Evolutionary conservation across 176 grass and related monocot species (phyloP).

Genomic region (Carex parvula): DNA sequence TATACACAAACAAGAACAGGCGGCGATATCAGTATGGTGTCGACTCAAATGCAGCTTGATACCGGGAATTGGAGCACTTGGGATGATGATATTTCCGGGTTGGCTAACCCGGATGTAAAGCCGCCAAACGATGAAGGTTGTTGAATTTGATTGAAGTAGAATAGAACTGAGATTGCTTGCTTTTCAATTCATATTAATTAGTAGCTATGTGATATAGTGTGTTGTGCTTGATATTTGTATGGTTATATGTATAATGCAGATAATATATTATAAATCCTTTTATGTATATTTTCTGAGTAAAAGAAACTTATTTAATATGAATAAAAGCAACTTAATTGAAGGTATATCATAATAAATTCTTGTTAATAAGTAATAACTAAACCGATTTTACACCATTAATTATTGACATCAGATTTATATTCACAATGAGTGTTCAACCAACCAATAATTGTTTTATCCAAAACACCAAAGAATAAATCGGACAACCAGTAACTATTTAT

Average conservation of each 20-base stretch:
- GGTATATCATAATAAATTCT: too few relatives aligned
- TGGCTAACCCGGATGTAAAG: slow-evolving; percentile 13
- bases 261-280: not conserved
- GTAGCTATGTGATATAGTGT: slow-evolving; percentile 13
- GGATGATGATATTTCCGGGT: not conserved
- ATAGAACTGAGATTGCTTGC: slow-evolving; percentile 22
- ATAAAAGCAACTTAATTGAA: too few relatives aligned
- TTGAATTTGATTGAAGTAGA: not conserved
- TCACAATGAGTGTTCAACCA: too few relatives aligned
- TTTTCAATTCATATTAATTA: not conserved
- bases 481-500: too few relatives aligned
- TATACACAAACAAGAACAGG: not conserved
- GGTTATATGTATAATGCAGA: not conserved
- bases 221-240: not conserved
- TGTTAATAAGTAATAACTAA: too few relatives aligned
- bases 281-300: too few relatives aligned
- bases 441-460: too few relatives aligned
- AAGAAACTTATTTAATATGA: too few relatives aligned
- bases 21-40: not conserved
- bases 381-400: too few relatives aligned
- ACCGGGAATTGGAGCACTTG: slow-evolving; percentile 10
- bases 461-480: too few relatives aligned
- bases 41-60: slow-evolving; percentile 9
- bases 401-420: too few relatives aligned
- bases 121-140: not conserved